Percentiles rank a stretch among this genome's conserved stretches.
Evolutionary conservation across 805 yeast genomes (phyloP).

Genomic region (Jamesozyma spencerorum): DNA sequence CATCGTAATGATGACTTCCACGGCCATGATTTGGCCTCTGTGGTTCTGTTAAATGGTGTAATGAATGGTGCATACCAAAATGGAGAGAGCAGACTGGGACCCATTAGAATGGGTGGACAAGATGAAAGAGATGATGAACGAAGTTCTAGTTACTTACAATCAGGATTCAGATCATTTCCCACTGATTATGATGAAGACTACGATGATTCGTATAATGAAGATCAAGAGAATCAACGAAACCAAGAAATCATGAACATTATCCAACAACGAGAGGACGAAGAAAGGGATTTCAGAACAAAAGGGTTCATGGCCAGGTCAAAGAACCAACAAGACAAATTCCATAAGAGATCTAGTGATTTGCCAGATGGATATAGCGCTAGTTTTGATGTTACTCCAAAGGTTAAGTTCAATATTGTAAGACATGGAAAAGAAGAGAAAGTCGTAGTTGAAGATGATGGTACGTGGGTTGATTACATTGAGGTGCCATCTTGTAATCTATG

Average conservation of each 20-base stretch:
- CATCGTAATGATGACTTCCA: background rate
- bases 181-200: background rate
- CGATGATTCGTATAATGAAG: slow-evolving; percentile 3
- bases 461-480: slow-evolving; percentile 27
- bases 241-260: slow-evolving; percentile 27
- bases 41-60: too few relatives aligned
- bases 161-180: too few relatives aligned
- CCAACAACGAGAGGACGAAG: slow-evolving; percentile 28
- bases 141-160: background rate
- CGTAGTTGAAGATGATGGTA: slow-evolving; percentile 17
- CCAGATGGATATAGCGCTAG: slow-evolving; percentile 28
- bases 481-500: slow-evolving; percentile 56
- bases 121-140: background rate
- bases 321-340: slow-evolving; percentile 19
- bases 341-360: slow-evolving; percentile 15
- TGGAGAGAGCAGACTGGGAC: too few relatives aligned
- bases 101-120: background rate
- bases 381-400: slow-evolving; percentile 19
- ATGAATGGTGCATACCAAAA: too few relatives aligned
- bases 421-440: slow-evolving; percentile 15
- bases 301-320: slow-evolving; percentile 21
- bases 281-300: slow-evolving; percentile 19
- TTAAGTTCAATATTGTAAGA: slow-evolving; percentile 12
- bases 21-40: background rate
- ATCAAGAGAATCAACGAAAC: slow-evolving; percentile 14